Conservation (phyloP, 1,284 basidiomycete species). For the Ganoderma lucidum region DNA sequence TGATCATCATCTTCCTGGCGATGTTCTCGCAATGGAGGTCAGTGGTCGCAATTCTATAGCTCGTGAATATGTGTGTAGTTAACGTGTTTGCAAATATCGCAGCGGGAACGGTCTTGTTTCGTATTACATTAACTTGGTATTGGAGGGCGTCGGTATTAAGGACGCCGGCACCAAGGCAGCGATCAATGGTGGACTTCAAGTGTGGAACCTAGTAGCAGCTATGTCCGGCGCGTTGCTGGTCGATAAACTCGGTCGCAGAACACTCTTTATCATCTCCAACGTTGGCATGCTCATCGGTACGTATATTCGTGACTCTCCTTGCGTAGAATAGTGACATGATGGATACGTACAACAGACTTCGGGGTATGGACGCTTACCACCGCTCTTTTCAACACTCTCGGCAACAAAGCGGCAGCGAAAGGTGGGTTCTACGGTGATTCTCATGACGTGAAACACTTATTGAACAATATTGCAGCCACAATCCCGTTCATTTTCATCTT, state of each 20-base stretch:
- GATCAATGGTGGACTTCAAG: slow-evolving; percentile 70
- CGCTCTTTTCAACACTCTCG: slow-evolving; percentile 60
- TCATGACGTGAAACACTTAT: background rate
- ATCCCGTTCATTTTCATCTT: slow-evolving; percentile 78
- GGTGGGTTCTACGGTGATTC: slow-evolving; percentile 41
- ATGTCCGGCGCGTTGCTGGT: slow-evolving; percentile 63
- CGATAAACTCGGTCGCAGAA: slow-evolving; percentile 66
- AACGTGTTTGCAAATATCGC: background rate
- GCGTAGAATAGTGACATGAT: background rate
- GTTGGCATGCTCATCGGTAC: slow-evolving; percentile 70
- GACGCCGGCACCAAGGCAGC: slow-evolving; percentile 60
- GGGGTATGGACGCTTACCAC: slow-evolving; percentile 65
- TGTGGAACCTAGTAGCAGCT: slow-evolving; percentile 56
- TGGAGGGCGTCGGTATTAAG: slow-evolving; percentile 66
- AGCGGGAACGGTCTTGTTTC: slow-evolving; percentile 74
- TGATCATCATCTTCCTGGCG: slow-evolving; percentile 71
- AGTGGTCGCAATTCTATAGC: slow-evolving; percentile 23
- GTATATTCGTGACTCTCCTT: slow-evolving; percentile 25
- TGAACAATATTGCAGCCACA: slow-evolving; percentile 49
- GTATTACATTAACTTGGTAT: slow-evolving; percentile 70
- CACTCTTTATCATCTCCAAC: slow-evolving; percentile 69
- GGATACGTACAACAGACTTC: slow-evolving; percentile 50
- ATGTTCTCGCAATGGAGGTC: slow-evolving; percentile 79
- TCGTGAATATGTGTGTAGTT: no score
- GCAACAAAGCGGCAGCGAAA: slow-evolving; percentile 59